A percentile compares a stretch with the other conserved stretches of the same genome.
Evolutionary conservation across 495 filamentous ascomycete genomes (phyloP).

Genomic region (Hapsidospora chrysogenum): DNA sequence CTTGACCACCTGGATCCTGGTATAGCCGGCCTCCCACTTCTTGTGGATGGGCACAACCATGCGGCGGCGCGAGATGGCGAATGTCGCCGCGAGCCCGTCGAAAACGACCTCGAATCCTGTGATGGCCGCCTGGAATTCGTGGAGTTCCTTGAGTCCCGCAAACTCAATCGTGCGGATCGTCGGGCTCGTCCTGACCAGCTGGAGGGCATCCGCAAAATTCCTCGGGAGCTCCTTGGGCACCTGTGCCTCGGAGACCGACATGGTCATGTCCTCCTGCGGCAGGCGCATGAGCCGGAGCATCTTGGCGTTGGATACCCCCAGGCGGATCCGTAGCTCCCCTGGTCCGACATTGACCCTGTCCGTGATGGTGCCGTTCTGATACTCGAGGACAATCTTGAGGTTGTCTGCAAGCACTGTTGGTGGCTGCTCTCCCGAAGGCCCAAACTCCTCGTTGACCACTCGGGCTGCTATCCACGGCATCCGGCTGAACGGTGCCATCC

Average conservation of each 20-base stretch:
- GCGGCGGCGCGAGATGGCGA: conserved; percentile 68
- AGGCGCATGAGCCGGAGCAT: conserved; percentile 47
- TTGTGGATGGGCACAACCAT: conserved; percentile 85
- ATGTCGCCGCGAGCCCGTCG: conserved; percentile 53
- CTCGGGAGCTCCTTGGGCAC: conserved; percentile 36
- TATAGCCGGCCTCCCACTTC: conserved; percentile 64
- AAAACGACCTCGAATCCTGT: conserved; percentile 64
- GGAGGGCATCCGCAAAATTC: conserved; percentile 37
- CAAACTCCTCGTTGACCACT: conserved; percentile 39
- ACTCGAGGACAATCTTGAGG: conserved; percentile 50
- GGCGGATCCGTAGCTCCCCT: conserved; percentile 47
- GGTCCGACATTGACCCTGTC: conserved; percentile 64
- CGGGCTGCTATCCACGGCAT: conserved; percentile 27
- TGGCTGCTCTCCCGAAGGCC: conserved; percentile 19
- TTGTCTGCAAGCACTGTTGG: conserved; percentile 52
- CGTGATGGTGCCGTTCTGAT: conserved; percentile 49
- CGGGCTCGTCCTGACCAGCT: conserved; percentile 15
- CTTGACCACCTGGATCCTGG: conserved; percentile 58
- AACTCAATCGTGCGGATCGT: conserved; percentile 39
- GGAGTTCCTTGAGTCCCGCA: conserved; percentile 40
- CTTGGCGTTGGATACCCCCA: conserved; percentile 41
- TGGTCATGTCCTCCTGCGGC: conserved; percentile 48
- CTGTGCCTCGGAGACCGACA: conserved; percentile 49
- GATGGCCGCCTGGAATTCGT: conserved; percentile 57
- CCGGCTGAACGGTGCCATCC: conserved; percentile 25